Evolutionary conservation across 257 asterid species (phyloP).

Genomic region (Haberlea rhodopensis): DNA sequence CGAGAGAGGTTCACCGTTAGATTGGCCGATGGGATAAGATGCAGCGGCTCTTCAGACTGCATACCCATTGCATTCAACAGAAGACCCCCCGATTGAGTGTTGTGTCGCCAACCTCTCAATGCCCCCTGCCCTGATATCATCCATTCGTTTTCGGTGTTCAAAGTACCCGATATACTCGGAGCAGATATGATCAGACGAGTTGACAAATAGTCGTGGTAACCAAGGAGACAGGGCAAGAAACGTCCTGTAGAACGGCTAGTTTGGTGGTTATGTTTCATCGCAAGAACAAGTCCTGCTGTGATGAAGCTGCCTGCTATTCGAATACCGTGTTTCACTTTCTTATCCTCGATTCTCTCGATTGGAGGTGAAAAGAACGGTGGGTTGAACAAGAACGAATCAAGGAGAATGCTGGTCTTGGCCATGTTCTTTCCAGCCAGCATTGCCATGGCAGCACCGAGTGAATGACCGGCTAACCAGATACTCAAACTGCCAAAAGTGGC

Average conservation of each 20-base stretch:
- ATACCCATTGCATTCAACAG: constrained; percentile 58
- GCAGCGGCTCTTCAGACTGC: constrained; percentile 70
- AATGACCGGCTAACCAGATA: constrained; percentile 85
- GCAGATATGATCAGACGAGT: constrained; percentile 68
- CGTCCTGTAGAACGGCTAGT: constrained; percentile 37
- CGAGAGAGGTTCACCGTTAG: constrained; percentile 52
- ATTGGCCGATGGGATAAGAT: constrained; percentile 80
- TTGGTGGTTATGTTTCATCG: constrained; percentile 47
- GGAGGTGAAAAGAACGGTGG: constrained; percentile 90
- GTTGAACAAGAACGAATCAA: constrained; percentile 72
- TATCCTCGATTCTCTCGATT: constrained; percentile 65
- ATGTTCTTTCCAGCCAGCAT: constrained; percentile 75
- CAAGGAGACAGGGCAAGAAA: constrained; percentile 55
- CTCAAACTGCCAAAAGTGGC: constrained; percentile 58
- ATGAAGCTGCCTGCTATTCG: constrained; percentile 76
- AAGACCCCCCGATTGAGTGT: constrained; percentile 73
- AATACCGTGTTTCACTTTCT: constrained; percentile 71
- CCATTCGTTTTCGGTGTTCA: constrained; percentile 79
- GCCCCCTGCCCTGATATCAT: constrained; percentile 65
- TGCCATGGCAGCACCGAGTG: constrained; percentile 87
- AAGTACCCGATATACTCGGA: constrained; percentile 82
- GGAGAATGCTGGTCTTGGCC: constrained; percentile 56
- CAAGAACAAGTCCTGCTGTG: constrained; percentile 85
- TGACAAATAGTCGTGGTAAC: constrained; percentile 69
- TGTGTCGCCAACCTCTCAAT: constrained; percentile 78